Conservation (phyloP, 2,329 filamentous ascomycete species). For the Penicillium sp. region DNA sequence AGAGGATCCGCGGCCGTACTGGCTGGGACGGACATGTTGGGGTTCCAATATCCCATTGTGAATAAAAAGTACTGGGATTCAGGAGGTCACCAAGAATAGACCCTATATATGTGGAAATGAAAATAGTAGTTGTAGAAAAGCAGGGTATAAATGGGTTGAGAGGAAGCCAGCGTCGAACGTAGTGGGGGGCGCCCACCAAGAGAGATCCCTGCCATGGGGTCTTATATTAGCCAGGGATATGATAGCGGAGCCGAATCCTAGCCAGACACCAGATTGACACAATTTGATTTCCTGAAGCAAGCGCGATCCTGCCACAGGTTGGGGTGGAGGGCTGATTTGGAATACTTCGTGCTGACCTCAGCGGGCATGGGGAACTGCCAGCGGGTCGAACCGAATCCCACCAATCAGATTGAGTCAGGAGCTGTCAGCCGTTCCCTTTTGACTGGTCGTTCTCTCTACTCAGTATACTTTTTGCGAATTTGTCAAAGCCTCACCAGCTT, state of each 20-base stretch:
- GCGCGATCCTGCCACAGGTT: slow-evolving; percentile 11
- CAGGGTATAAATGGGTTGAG: background rate
- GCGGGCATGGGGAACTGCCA: background rate
- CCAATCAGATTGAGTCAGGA: background rate
- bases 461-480: background rate
- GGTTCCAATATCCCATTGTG: slow-evolving; percentile 23
- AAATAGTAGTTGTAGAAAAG: background rate
- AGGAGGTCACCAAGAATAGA: background rate
- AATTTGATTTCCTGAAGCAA: slow-evolving; percentile 25
- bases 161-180: background rate
- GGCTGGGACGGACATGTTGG: slow-evolving; percentile 9
- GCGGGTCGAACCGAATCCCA: background rate
- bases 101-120: background rate
- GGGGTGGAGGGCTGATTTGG: slow-evolving; percentile 11
- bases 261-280: background rate
- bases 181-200: background rate
- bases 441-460: background rate
- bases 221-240: slow-evolving; percentile 3
- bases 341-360: slow-evolving; percentile 5
- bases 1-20: slow-evolving; percentile 18
- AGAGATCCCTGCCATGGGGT: slow-evolving; percentile 4
- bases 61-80: background rate
- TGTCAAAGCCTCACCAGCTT: background rate
- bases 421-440: background rate
- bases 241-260: background rate